Evolutionary conservation across 2,329 filamentous ascomycete genomes (phyloP).

Genomic region (Cercospora brassicicola): DNA sequence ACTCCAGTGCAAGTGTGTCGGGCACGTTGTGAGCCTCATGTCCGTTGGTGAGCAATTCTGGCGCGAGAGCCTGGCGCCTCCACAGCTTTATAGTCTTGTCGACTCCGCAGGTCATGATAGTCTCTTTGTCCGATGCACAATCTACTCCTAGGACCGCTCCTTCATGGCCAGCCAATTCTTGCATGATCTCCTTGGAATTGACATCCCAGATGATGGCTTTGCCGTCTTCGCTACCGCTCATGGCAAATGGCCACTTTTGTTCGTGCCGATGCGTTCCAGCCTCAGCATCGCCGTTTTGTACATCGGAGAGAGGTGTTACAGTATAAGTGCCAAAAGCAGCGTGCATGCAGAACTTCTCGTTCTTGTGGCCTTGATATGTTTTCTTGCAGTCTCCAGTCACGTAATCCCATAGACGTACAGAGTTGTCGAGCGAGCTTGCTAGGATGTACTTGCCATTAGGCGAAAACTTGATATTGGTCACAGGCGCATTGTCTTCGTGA

Average conservation of each 20-base stretch:
- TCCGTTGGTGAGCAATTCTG: conserved; percentile 12
- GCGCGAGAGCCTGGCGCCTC: conserved; percentile 41
- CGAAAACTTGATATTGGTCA: conserved; percentile 85
- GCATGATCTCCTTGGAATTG: conserved; percentile 76
- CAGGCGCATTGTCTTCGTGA: conserved; percentile 91
- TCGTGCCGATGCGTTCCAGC: conserved; percentile 16
- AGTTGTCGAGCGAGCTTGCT: conserved; percentile 87
- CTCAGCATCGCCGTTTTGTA: conserved; percentile 13
- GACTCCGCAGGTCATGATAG: conserved; percentile 62
- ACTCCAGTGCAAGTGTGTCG: neutral
- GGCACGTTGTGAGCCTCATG: neutral
- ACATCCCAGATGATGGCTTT: conserved; percentile 88
- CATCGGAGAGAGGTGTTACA: conserved; percentile 3
- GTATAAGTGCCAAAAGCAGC: conserved; percentile 76
- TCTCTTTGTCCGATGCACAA: conserved; percentile 55
- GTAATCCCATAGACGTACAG: conserved; percentile 92
- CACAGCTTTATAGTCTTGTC: conserved; percentile 65
- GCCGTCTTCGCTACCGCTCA: conserved; percentile 84
- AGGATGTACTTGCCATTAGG: conserved; percentile 93
- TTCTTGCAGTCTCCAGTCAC: conserved; percentile 88
- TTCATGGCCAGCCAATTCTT: conserved; percentile 60
- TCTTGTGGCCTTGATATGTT: conserved; percentile 91
- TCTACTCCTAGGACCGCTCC: conserved; percentile 62
- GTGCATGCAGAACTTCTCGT: conserved; percentile 79
- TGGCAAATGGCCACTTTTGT: conserved; percentile 62